phyloP scores from a whole-genome alignment of 2,329 filamentous ascomycete species.

The Tricladium varicosporioides region DNA sequence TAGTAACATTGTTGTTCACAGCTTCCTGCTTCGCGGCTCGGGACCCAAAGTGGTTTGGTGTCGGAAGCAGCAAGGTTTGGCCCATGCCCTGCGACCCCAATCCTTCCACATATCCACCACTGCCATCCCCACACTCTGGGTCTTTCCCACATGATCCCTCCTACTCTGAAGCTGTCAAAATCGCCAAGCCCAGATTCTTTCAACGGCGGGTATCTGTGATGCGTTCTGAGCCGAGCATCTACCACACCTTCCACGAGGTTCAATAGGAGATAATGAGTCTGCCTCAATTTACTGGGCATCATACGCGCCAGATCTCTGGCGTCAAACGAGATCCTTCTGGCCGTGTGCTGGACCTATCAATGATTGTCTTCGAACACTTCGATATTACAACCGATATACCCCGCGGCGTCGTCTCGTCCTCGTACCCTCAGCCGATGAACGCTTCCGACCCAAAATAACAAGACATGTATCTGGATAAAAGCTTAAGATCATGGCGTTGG shows the following conservation, averaged over 20 bases:
- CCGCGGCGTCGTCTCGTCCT: not conserved
- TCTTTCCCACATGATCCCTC: constrained; percentile 1
- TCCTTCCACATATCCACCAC: not conserved
- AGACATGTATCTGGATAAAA: constrained; percentile 6
- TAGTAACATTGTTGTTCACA: not conserved
- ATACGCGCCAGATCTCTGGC: not conserved
- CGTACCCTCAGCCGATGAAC: not conserved
- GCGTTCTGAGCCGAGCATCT: not conserved
- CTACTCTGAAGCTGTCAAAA: not conserved
- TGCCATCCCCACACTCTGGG: constrained; percentile 1
- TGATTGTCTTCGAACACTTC: not conserved
- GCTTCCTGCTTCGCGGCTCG: constrained; percentile 1
- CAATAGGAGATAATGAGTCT: not conserved
- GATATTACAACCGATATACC: constrained; percentile 7
- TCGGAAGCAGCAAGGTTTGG: not conserved
- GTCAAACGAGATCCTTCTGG: not conserved
- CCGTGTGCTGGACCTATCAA: constrained; percentile 3
- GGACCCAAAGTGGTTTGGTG: not conserved
- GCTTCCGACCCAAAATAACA: not conserved
- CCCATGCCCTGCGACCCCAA: not conserved
- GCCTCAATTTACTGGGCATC: not conserved
- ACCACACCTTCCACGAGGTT: not conserved
- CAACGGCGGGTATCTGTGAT: constrained; percentile 1
- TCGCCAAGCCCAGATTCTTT: not conserved
- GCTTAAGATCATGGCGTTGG: constrained; percentile 6